phyloP scores from a whole-genome alignment of 306 rosid species.

The Prunus davidiana region DNA sequence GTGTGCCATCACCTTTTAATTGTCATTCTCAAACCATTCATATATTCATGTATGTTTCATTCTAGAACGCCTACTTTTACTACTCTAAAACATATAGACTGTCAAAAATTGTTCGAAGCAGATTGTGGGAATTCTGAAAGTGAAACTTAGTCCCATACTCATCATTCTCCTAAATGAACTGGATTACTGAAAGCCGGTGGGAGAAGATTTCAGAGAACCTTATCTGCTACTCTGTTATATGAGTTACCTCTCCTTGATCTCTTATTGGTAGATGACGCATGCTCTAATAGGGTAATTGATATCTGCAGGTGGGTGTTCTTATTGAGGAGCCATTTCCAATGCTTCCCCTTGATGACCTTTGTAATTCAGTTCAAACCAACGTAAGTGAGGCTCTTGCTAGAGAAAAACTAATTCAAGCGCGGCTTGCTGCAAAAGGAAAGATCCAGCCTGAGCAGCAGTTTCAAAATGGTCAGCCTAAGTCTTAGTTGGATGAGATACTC shows the following conservation, averaged over 20 bases:
- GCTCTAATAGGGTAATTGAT: constrained; percentile 18
- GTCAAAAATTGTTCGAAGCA: background rate
- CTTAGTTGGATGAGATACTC: constrained; percentile 23
- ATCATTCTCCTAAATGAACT: background rate
- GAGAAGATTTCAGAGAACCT: background rate
- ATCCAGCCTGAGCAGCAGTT: constrained; percentile 43
- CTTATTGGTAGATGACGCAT: background rate
- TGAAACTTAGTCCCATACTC: background rate
- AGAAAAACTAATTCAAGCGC: constrained; percentile 42
- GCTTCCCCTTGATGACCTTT: constrained; percentile 81
- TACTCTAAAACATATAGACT: background rate
- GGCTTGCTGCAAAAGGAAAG: constrained; percentile 51
- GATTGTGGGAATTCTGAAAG: background rate
- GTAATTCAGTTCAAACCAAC: constrained; percentile 48
- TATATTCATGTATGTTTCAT: background rate
- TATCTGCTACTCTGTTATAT: background rate
- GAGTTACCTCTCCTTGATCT: background rate
- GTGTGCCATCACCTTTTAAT: no score
- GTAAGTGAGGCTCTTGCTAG: constrained; percentile 57
- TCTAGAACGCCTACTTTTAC: background rate
- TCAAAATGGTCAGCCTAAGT: constrained; percentile 71
- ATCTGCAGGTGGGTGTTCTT: constrained; percentile 82
- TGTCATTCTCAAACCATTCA: background rate
- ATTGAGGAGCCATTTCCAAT: constrained; percentile 93
- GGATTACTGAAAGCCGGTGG: background rate